Conservation (phyloP, 2,329 filamentous ascomycete species). For the Aspergillus sp. region DNA sequence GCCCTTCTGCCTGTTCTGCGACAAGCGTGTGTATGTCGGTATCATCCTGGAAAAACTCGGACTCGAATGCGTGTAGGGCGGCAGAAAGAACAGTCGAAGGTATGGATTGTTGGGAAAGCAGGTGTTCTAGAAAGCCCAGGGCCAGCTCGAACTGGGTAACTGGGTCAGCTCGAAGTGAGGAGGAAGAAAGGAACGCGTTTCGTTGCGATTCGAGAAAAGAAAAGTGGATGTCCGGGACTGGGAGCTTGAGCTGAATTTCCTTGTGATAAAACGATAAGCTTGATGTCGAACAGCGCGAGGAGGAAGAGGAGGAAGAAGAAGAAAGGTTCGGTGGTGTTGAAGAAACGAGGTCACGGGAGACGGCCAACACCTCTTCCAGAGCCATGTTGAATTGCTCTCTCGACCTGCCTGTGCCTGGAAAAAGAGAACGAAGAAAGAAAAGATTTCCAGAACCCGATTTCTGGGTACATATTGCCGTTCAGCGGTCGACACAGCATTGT, state of each 20-base stretch:
- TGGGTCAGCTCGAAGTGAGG: not conserved
- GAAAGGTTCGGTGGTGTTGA: constrained; percentile 5
- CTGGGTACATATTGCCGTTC: not conserved
- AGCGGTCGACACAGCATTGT: constrained; percentile 6
- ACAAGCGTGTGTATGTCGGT: constrained; percentile 24
- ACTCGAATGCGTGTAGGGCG: constrained; percentile 18
- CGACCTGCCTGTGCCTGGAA: not conserved
- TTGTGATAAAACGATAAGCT: constrained; percentile 11
- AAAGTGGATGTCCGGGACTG: constrained; percentile 9
- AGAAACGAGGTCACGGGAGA: constrained; percentile 15
- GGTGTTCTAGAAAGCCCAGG: constrained; percentile 20
- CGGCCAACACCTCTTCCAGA: constrained; percentile 9
- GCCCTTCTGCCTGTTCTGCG: not conserved
- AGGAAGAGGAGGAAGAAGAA: constrained; percentile 8
- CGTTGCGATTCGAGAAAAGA: constrained; percentile 10
- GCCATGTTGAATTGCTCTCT: constrained; percentile 15
- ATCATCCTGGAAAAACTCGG: constrained; percentile 15
- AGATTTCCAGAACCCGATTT: not conserved
- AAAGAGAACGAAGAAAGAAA: not conserved
- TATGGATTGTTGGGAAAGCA: constrained; percentile 4
- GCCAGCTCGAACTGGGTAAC: constrained; percentile 10
- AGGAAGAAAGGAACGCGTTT: constrained; percentile 15
- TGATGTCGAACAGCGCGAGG: not conserved
- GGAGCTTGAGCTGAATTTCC: constrained; percentile 5
- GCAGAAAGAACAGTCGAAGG: not conserved